phyloP scores from a whole-genome alignment of 148 eudicot genomes.

The Camellia sinensis region DNA sequence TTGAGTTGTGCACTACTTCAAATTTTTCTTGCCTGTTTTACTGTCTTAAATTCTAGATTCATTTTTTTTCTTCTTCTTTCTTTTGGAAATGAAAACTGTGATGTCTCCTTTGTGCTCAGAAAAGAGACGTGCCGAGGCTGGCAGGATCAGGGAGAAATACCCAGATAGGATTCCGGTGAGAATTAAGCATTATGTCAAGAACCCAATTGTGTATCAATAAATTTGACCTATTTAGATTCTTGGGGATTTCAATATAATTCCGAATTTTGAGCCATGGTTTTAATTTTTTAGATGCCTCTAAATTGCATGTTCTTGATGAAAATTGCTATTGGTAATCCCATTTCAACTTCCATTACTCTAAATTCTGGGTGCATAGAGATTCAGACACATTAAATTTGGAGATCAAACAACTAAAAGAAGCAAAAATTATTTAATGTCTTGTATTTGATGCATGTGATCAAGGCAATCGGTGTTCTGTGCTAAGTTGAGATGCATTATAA shows the following conservation, averaged over 20 bases:
- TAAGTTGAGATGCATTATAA: neutral
- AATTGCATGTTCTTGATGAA: neutral
- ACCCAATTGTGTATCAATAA: neutral
- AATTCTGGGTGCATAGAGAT: neutral
- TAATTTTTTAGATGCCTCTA: neutral
- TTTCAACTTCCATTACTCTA: neutral
- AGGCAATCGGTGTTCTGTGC: neutral
- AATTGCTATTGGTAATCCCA: neutral
- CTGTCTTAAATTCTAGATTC: neutral
- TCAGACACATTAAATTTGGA: neutral
- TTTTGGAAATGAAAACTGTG: neutral
- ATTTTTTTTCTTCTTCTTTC: neutral
- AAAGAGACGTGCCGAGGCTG: slow-evolving; percentile 85
- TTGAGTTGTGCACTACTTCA: neutral
- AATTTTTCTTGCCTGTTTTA: neutral
- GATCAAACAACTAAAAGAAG: neutral
- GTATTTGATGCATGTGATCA: neutral
- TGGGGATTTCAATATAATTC: neutral
- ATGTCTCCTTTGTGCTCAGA: slow-evolving; percentile 37
- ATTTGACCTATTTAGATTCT: neutral
- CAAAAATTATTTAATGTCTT: neutral
- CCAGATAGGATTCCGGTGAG: slow-evolving; percentile 88
- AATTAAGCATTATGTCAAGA: neutral
- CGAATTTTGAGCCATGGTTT: neutral
- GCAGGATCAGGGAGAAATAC: slow-evolving; percentile 82